Percentiles rank a stretch among this genome's conserved stretches.
These are phyloP conservation scores for Pseudogymnoascus sp. DNA, from an alignment of 2,329 filamentous ascomycete genomes.

Conservation along the genomic window DNA sequence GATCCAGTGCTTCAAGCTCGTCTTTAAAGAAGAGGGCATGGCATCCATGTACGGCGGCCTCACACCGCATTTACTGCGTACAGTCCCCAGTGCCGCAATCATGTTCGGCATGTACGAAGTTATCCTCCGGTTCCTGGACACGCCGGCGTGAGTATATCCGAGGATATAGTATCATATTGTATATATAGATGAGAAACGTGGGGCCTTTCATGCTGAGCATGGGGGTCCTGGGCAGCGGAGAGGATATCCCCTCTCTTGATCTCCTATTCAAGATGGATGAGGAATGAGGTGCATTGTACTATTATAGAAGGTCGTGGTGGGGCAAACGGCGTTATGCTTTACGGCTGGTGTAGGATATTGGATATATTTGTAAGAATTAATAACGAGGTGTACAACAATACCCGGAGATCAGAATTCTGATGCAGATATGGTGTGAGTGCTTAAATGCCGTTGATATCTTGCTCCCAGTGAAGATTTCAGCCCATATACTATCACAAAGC, in stretches of 20 bases:
- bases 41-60: constrained; percentile 82
- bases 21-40: constrained; percentile 84
- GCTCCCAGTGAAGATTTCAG: neutral
- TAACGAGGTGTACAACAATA: constrained; percentile 2
- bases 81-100: constrained; percentile 87
- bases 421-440: neutral
- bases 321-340: constrained; percentile 7
- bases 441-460: neutral
- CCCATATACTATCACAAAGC: neutral
- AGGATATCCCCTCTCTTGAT: constrained; percentile 6
- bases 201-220: constrained; percentile 2
- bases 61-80: constrained; percentile 83
- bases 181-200: constrained; percentile 8
- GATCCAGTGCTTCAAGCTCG: constrained; percentile 78
- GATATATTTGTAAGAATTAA: constrained; percentile 9
- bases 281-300: constrained; percentile 2
- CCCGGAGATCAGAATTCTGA: neutral
- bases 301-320: constrained; percentile 3
- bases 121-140: constrained; percentile 30
- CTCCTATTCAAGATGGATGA: constrained; percentile 9
- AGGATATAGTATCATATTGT: constrained; percentile 8
- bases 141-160: constrained; percentile 19
- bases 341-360: constrained; percentile 8
- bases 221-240: neutral
- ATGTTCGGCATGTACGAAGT: constrained; percentile 80